phyloP scores from a whole-genome alignment of 345 rosid genomes.

The Lenwebbia sp. region DNA sequence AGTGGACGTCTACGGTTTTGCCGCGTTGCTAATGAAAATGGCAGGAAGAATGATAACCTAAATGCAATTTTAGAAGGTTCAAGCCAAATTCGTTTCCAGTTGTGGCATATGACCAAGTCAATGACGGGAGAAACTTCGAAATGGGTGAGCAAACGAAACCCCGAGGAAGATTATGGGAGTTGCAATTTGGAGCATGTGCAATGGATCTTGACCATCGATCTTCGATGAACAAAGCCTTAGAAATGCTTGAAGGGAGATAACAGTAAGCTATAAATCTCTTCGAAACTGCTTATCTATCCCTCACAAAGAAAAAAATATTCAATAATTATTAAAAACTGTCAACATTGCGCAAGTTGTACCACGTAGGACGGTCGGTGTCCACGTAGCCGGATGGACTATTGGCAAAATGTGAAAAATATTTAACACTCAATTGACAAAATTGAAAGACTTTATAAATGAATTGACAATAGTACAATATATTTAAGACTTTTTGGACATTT shows the following conservation, averaged over 20 bases:
- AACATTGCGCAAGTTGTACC: no score
- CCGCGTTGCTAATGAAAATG: background rate
- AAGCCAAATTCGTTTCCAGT: background rate
- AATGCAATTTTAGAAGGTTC: background rate
- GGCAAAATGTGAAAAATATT: no score
- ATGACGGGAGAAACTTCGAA: background rate
- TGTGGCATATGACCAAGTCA: accelerated
- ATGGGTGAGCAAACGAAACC: background rate
- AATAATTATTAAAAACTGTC: no score
- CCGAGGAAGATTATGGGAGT: background rate
- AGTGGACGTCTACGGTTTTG: background rate
- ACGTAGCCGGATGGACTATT: no score
- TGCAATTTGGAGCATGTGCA: background rate
- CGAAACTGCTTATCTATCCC: background rate
- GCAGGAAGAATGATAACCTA: background rate
- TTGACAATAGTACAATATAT: no score
- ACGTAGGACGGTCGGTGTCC: no score
- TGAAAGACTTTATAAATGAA: no score
- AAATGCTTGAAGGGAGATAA: background rate
- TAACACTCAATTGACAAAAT: no score
- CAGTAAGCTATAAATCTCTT: background rate
- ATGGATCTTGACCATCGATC: background rate
- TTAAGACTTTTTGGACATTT: no score
- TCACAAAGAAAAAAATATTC: no score
- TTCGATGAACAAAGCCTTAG: no score